phyloP scores from a whole-genome alignment of 495 filamentous ascomycete genomes.

The Tuber umbilicatum region DNA sequence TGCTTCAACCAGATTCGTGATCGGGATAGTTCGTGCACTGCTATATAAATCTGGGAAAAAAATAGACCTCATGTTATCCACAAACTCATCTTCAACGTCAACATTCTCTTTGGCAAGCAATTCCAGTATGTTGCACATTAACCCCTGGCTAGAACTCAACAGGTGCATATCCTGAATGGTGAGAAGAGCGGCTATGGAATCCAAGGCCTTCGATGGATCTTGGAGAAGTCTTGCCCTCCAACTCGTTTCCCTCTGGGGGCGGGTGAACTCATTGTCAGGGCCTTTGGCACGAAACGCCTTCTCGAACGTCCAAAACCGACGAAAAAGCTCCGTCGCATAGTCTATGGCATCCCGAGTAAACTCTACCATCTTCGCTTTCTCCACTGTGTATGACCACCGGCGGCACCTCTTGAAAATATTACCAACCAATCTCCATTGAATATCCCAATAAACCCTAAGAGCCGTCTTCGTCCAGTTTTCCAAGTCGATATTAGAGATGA shows the following conservation, averaged over 20 bases:
- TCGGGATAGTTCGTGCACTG: conserved; percentile 19
- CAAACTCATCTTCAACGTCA: conserved; percentile 37
- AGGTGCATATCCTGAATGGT: conserved; percentile 41
- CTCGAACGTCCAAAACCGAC: conserved; percentile 44
- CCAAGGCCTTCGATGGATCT: conserved; percentile 34
- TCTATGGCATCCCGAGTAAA: conserved; percentile 93
- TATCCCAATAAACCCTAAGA: conserved; percentile 70
- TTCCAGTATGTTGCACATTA: conserved; percentile 41
- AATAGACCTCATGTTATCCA: conserved; percentile 33
- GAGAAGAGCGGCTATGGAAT: conserved; percentile 32
- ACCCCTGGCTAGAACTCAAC: conserved; percentile 36
- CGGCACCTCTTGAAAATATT: conserved; percentile 80
- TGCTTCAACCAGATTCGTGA: conserved; percentile 38
- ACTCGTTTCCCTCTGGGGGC: conserved; percentile 21
- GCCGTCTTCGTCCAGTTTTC: conserved; percentile 56
- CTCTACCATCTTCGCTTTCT: conserved; percentile 72
- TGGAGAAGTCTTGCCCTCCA: conserved; percentile 37
- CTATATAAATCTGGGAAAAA: conserved; percentile 29
- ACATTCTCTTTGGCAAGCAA: conserved; percentile 39
- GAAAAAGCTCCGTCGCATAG: conserved; percentile 76
- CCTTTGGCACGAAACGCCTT: conserved; percentile 36
- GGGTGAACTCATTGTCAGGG: conserved; percentile 26
- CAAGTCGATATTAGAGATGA: conserved; percentile 60
- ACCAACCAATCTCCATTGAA: conserved; percentile 68
- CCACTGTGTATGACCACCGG: conserved; percentile 63